A percentile compares a stretch with the other conserved stretches of the same genome.
Evolutionary conservation across 805 yeast genomes (phyloP).

Genomic region (Myxozyma melibiosi): DNA sequence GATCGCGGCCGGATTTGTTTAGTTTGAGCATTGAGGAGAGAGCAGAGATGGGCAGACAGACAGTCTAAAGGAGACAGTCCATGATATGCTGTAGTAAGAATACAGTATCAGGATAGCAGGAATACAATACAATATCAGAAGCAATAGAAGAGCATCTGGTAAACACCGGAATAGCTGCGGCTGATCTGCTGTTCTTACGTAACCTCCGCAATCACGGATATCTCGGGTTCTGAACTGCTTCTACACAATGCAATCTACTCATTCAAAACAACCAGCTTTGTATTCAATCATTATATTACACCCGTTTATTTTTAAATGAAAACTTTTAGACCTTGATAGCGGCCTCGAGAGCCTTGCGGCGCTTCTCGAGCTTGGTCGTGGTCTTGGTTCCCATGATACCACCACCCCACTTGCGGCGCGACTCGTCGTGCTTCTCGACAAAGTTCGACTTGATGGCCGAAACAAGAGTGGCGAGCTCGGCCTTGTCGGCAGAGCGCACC

Average conservation of each 20-base stretch:
- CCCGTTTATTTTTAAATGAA: background rate
- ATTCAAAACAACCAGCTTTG: constrained; percentile 1
- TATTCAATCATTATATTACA: constrained; percentile 8
- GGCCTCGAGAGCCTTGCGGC: constrained; percentile 56
- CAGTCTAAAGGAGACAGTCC: too few species aligned
- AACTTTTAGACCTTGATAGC: constrained; percentile 36
- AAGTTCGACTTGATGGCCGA: constrained; percentile 94
- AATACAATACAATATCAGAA: too few species aligned
- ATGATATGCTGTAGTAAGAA: too few species aligned
- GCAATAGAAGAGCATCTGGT: too few species aligned
- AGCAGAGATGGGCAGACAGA: too few species aligned
- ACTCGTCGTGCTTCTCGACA: constrained; percentile 89
- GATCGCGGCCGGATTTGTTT: constrained; percentile 34
- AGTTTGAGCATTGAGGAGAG: background rate
- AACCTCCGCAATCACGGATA: too few species aligned
- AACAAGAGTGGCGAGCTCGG: constrained; percentile 88
- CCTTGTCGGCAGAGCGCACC: constrained; percentile 91
- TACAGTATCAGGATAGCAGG: too few species aligned
- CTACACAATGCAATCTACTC: background rate
- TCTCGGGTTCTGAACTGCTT: background rate
- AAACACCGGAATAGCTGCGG: too few species aligned
- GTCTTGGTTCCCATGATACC: constrained; percentile 97
- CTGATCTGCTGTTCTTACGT: too few species aligned
- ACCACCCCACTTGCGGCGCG: constrained; percentile 99
- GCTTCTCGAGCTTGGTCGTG: constrained; percentile 79